phyloP scores from a whole-genome alignment of 2,329 filamentous ascomycete species.

The Sporothrix brunneoviolacea region DNA sequence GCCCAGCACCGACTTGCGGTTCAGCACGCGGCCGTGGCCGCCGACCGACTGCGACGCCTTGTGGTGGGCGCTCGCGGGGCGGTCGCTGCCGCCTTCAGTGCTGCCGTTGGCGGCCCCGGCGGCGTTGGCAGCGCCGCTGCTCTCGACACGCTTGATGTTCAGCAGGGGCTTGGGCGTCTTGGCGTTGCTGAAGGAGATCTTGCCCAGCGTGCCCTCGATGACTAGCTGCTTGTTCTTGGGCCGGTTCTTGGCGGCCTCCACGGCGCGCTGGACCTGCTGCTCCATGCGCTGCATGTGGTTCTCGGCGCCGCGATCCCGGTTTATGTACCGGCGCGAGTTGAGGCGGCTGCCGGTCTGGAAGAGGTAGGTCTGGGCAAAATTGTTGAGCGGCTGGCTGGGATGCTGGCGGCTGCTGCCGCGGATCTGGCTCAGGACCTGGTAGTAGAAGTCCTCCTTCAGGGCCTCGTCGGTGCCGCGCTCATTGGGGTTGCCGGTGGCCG shows the following conservation, averaged over 20 bases:
- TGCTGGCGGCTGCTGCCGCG: conserved; percentile 83
- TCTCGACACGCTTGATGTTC: conserved; percentile 84
- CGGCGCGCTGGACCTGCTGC: conserved; percentile 93
- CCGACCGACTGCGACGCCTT: conserved; percentile 24
- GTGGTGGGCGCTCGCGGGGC: conserved; percentile 18
- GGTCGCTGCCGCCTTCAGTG: not conserved
- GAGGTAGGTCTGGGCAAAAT: conserved; percentile 96
- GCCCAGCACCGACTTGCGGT: conserved; percentile 74
- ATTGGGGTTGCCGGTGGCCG: conserved; percentile 80
- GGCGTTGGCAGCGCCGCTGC: conserved; percentile 14
- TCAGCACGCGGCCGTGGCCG: conserved; percentile 44
- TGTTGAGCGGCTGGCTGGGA: conserved; percentile 85
- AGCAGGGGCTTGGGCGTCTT: conserved; percentile 93
- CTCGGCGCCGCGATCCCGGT: conserved; percentile 66
- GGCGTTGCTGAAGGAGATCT: conserved; percentile 98
- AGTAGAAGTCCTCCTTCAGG: conserved; percentile 93
- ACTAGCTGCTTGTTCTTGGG: conserved; percentile 97
- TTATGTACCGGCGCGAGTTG: conserved; percentile 63
- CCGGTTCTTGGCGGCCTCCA: conserved; percentile 94
- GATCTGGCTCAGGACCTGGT: conserved; percentile 94
- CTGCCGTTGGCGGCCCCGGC: conserved; percentile 35
- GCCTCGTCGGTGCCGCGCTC: conserved; percentile 75
- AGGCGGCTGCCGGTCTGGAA: conserved; percentile 88
- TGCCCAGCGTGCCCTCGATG: conserved; percentile 90
- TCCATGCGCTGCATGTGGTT: conserved; percentile 99